Conservation (phyloP, 805 yeast genomes). For the Hanseniaspora vineae region DNA sequence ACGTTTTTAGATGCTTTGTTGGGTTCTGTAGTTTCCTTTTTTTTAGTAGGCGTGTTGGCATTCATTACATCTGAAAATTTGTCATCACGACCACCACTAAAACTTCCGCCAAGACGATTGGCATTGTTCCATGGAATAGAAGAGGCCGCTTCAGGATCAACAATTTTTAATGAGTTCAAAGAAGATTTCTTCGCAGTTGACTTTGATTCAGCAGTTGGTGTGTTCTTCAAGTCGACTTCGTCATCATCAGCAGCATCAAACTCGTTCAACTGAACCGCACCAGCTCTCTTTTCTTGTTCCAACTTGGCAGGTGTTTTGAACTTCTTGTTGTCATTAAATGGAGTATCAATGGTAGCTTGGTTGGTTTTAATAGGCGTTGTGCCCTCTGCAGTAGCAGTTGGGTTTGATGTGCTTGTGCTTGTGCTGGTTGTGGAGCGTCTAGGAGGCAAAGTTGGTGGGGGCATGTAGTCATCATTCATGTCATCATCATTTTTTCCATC, state of each 20-base stretch:
- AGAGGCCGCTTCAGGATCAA: too few relatives aligned
- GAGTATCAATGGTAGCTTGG: slow-evolving; percentile 3
- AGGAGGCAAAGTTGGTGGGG: slow-evolving; percentile 23
- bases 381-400: not conserved
- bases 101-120: too few relatives aligned
- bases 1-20: not conserved
- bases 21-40: not conserved
- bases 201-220: not conserved
- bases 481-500: slow-evolving; percentile 9
- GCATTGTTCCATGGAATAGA: too few relatives aligned
- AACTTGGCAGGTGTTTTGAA: slow-evolving; percentile 1
- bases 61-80: too few relatives aligned
- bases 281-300: not conserved
- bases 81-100: too few relatives aligned
- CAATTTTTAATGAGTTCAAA: too few relatives aligned
- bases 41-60: not conserved
- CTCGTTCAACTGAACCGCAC: not conserved
- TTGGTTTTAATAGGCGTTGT: slow-evolving; percentile 5
- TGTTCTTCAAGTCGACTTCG: not conserved
- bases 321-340: slow-evolving; percentile 5
- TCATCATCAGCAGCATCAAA: not conserved
- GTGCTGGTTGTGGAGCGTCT: slow-evolving; percentile 4
- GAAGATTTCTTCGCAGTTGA: not conserved
- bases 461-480: slow-evolving; percentile 18
- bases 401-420: too few relatives aligned